phyloP scores from a whole-genome alignment of 441 rosid species.

The Gossypium lobatum region DNA sequence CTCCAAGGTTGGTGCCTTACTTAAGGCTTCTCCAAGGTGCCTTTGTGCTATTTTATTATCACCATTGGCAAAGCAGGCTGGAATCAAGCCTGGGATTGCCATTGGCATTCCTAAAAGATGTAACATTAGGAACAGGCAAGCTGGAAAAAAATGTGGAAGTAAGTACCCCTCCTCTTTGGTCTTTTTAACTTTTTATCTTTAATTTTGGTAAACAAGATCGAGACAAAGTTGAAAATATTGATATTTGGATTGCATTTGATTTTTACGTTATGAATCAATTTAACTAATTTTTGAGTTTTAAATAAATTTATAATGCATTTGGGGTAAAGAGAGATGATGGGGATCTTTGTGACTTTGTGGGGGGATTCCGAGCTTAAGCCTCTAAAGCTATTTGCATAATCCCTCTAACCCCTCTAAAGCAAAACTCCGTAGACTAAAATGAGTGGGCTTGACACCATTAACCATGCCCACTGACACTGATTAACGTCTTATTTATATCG shows the following conservation, averaged over 20 bases:
- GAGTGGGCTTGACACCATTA: too few species aligned
- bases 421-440: too few species aligned
- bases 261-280: too few species aligned
- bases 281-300: too few species aligned
- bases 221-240: too few species aligned
- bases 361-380: neutral
- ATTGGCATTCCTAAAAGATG: slow-evolving; percentile 77
- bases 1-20: slow-evolving; percentile 54
- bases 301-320: neutral
- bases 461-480: too few species aligned
- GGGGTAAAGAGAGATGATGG: neutral
- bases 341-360: neutral
- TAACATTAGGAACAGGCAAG: slow-evolving; percentile 60
- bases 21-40: slow-evolving; percentile 63
- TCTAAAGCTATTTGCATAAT: neutral
- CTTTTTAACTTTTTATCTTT: neutral
- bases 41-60: slow-evolving; percentile 71
- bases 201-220: neutral
- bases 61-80: slow-evolving; percentile 70
- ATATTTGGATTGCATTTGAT: too few species aligned
- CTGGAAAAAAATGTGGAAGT: slow-evolving; percentile 84
- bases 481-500: too few species aligned
- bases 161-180: slow-evolving; percentile 19
- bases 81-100: slow-evolving; percentile 70
- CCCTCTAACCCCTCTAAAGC: neutral